Evolutionary conservation across 2,329 filamentous ascomycete species (phyloP), one percentile per base, ranked within the genome.

Genomic region (Monilinia vaccinii-corymbosi): DNA sequence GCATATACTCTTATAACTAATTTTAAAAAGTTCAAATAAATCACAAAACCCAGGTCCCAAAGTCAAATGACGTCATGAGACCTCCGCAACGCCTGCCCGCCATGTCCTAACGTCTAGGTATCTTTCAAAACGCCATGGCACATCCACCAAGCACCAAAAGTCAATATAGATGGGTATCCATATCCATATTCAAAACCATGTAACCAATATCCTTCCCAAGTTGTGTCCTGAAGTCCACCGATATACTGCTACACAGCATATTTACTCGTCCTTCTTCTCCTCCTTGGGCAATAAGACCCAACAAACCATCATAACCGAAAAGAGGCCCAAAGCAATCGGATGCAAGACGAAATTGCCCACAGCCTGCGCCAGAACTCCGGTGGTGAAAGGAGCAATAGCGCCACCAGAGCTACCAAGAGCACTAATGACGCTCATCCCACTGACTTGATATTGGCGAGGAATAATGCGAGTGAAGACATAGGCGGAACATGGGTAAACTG

Each of bases 401-500:
- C 88, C 87, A 0, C 88, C 88, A 3, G 83, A 81, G 66, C 82
- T 87, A 0, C 86, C 87, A 66, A 86, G 87, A 4, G 85, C 84
- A 25, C 80, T 83, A 61, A 90, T 88, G 59, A 88, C 82, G 2
- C 85, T 81, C 65, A 90, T 78, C 1, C 82, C 81, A 46, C 81
- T 83, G 21, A 86, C 79, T 63, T 85, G 82, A 60, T 89, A 76
- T 44, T 78, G 75, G 18, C 81, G 75, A 18, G 79, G 80, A 71
- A 91, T 78, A 40, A 80, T 74, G 44, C 81, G 76, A 58, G 85
- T 79, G 65, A 89, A 85, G 7, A 89, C 77, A 0, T 81, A 80
- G 4, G 82, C 79, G 0, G 85, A 82, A 69, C 87, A 91, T 0
- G 90, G 89, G 69, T 91, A 95, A 5, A 95, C 79, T 0, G 90